phyloP scores from a whole-genome alignment of 148 eudicot species.

The Dysphania ambrosioides region DNA sequence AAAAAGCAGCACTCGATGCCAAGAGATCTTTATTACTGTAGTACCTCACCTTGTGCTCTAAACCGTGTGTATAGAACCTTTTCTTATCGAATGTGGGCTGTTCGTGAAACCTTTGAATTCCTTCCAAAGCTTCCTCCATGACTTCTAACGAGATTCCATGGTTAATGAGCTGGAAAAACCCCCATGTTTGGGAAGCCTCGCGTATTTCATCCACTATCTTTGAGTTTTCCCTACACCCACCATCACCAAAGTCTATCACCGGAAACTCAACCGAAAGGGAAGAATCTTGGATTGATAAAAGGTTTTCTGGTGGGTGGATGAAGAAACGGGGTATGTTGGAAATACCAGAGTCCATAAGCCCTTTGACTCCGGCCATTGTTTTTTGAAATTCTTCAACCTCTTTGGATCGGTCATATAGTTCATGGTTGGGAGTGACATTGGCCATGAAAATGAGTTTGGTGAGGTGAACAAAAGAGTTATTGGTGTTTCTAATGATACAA shows the following conservation, averaged over 20 bases:
- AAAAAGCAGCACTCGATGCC: slow-evolving; percentile 38
- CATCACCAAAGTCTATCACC: slow-evolving; percentile 42
- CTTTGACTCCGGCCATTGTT: slow-evolving; percentile 67
- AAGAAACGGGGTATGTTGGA: slow-evolving; percentile 49
- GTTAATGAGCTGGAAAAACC: slow-evolving; percentile 42
- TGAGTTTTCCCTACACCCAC: slow-evolving; percentile 7
- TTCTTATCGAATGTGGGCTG: slow-evolving; percentile 30
- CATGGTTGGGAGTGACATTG: slow-evolving; percentile 15
- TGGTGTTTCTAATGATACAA: not conserved
- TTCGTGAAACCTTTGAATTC: slow-evolving; percentile 35
- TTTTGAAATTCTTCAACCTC: slow-evolving; percentile 49
- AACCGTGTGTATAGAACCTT: slow-evolving; percentile 24
- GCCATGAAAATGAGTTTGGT: slow-evolving; percentile 23
- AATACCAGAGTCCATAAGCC: slow-evolving; percentile 49
- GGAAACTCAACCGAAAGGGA: slow-evolving; percentile 33
- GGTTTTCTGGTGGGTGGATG: slow-evolving; percentile 40
- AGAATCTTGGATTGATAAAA: not conserved
- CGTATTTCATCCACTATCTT: slow-evolving; percentile 26
- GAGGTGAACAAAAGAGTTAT: not conserved
- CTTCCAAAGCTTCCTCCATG: slow-evolving; percentile 38
- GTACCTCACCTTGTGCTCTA: slow-evolving; percentile 35
- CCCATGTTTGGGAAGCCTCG: slow-evolving; percentile 38
- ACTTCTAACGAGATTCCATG: slow-evolving; percentile 36
- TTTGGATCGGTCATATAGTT: slow-evolving; percentile 38
- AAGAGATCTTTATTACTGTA: slow-evolving; percentile 35